Conservation (phyloP, 78 protist species). For the Isochrysis galbana region DNA sequence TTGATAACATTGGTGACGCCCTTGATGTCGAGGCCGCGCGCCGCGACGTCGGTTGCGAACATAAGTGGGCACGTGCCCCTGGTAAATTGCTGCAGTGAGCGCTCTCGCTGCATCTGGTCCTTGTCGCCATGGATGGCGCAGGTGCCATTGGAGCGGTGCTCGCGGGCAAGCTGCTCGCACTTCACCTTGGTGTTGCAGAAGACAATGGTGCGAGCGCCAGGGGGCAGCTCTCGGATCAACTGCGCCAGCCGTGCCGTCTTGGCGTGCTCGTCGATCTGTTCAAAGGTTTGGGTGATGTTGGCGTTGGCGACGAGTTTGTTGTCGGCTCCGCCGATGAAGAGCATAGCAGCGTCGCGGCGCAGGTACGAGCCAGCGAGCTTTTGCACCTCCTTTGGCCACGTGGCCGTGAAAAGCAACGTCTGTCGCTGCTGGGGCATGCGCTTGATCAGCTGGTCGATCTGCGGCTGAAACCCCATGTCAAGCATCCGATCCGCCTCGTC, state of each 20-base stretch:
- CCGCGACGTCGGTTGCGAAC: constrained; percentile 75
- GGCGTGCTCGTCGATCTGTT: neutral
- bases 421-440: constrained; percentile 77
- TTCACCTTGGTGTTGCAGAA: constrained; percentile 47
- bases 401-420: constrained; percentile 52
- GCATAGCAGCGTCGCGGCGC: neutral
- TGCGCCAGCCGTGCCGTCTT: neutral
- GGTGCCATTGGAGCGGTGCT: neutral
- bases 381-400: constrained; percentile 51
- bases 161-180: neutral
- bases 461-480: constrained; percentile 95
- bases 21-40: constrained; percentile 73
- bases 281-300: constrained; percentile 78
- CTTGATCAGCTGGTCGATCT: constrained; percentile 53
- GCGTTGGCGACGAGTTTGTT: constrained; percentile 65
- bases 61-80: neutral
- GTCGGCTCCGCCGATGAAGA: constrained; percentile 44
- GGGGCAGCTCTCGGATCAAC: neutral
- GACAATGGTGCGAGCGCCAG: constrained; percentile 12
- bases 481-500: constrained; percentile 98
- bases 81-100: constrained; percentile 32
- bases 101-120: constrained; percentile 50
- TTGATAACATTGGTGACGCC: constrained; percentile 77
- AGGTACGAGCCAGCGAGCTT: neutral
- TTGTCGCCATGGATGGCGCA: constrained; percentile 64